These are phyloP conservation scores for Sphaerulina musiva DNA, from an alignment of 2,329 filamentous ascomycete genomes.

Conservation along the genomic window DNA sequence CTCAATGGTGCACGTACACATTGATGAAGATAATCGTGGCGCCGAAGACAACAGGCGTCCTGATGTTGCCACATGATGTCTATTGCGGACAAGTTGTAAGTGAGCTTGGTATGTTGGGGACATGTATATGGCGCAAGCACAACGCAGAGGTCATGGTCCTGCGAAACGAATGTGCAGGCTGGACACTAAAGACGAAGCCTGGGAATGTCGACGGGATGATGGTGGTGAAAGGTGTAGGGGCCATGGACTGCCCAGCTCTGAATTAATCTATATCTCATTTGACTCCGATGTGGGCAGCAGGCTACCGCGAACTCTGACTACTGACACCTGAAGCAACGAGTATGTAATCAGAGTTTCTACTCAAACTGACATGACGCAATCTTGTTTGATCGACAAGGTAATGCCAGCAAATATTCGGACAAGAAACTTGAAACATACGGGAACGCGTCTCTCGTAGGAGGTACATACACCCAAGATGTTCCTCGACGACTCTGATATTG, in stretches of 20 bases:
- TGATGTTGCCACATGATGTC: conserved; percentile 31
- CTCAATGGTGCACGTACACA: conserved; percentile 34
- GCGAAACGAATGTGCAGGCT: conserved; percentile 34
- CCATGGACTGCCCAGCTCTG: conserved; percentile 39
- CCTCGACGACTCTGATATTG: background rate
- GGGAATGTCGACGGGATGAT: conserved; percentile 41
- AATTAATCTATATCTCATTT: background rate
- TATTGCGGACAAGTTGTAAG: conserved; percentile 37
- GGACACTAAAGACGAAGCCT: conserved; percentile 44
- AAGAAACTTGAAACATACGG: conserved; percentile 7
- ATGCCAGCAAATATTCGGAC: background rate
- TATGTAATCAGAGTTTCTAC: background rate
- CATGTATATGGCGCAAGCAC: conserved; percentile 35
- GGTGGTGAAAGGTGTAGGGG: conserved; percentile 44
- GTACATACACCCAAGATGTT: background rate
- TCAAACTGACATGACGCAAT: background rate
- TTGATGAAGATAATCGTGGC: conserved; percentile 38
- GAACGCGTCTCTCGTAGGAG: background rate
- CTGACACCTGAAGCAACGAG: background rate
- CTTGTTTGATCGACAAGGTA: conserved; percentile 1
- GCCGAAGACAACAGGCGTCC: conserved; percentile 32
- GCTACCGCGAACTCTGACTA: background rate
- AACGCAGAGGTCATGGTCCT: conserved; percentile 26
- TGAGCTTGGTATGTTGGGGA: conserved; percentile 41
- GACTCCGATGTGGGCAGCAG: background rate